phyloP scores from a whole-genome alignment of 139 green algal species.

The Mesostigma viride region DNA sequence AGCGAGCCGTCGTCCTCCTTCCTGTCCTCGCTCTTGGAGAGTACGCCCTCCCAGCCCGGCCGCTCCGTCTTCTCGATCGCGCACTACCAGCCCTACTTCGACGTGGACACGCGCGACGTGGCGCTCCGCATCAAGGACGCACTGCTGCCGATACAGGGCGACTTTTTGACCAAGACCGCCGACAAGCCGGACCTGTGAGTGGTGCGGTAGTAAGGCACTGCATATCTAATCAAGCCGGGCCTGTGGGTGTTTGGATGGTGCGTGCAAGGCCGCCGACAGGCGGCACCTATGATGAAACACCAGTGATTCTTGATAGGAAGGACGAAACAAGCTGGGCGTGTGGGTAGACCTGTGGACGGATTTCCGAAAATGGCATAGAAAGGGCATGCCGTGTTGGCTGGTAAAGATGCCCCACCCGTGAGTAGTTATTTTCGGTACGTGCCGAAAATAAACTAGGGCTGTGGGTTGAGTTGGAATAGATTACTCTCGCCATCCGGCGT shows the following conservation, averaged over 20 bases:
- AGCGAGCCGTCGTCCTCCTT: too few species aligned
- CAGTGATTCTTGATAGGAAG: background rate
- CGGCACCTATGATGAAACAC: background rate
- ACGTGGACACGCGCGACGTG: conserved; percentile 32
- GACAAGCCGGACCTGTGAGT: conserved; percentile 29
- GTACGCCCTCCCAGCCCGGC: too few species aligned
- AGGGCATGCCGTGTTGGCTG: too few species aligned
- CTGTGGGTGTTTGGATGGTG: background rate
- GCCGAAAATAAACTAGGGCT: too few species aligned
- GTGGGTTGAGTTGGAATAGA: too few species aligned
- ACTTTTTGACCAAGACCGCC: conserved; percentile 27
- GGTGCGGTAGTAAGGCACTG: background rate
- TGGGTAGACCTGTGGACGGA: background rate
- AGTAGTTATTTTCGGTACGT: too few species aligned
- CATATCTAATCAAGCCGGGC: background rate
- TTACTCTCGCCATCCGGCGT: too few species aligned
- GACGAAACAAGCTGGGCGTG: background rate
- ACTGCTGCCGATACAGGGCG: conserved; percentile 11
- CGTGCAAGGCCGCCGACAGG: background rate
- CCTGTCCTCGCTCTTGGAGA: too few species aligned
- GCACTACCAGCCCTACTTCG: conserved; percentile 29
- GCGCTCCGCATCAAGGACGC: conserved; percentile 21
- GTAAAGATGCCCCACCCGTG: too few species aligned
- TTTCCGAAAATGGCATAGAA: too few species aligned
- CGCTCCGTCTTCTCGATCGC: too few species aligned